Evolutionary conservation across 192 early-diverging fungal species (phyloP).

Genomic region (Endogone sp.): DNA sequence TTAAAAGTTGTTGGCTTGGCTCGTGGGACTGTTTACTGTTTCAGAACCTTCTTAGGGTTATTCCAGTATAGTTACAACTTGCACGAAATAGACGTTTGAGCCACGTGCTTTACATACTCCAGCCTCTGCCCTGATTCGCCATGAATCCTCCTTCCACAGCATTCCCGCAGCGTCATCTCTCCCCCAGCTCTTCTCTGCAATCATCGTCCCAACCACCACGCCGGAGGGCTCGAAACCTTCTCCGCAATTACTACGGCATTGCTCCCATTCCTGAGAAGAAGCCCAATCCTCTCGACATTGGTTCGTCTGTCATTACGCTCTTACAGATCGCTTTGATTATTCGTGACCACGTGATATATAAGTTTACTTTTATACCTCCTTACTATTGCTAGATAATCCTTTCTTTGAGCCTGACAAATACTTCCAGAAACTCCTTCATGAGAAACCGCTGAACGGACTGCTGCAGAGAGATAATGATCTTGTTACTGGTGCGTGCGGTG

Average conservation of each 20-base stretch:
- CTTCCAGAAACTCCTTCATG: slow-evolving; percentile 69
- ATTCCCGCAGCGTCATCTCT: too few relatives aligned
- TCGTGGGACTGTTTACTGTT: too few relatives aligned
- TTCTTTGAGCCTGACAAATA: slow-evolving; percentile 77
- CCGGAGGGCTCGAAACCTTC: slow-evolving; percentile 19
- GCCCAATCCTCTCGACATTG: slow-evolving; percentile 63
- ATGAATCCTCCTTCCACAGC: not conserved
- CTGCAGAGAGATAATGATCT: slow-evolving; percentile 73
- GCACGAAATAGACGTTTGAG: too few relatives aligned
- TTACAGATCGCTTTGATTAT: slow-evolving; percentile 6
- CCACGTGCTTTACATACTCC: not conserved
- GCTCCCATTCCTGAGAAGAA: slow-evolving; percentile 18
- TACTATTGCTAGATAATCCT: slow-evolving; percentile 43
- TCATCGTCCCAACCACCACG: slow-evolving; percentile 30
- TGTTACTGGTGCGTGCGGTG: slow-evolving; percentile 47
- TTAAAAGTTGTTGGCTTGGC: too few relatives aligned
- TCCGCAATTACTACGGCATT: slow-evolving; percentile 53
- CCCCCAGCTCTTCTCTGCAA: slow-evolving; percentile 15
- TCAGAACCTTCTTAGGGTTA: too few relatives aligned
- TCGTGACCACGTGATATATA: too few relatives aligned
- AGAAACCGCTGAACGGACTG: slow-evolving; percentile 63
- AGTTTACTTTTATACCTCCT: too few relatives aligned
- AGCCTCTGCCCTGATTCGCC: not conserved
- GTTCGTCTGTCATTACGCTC: slow-evolving; percentile 28
- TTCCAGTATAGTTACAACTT: too few relatives aligned